Base-by-base conservation (phyloP, 1,284 basidiomycete genomes). In the Inonotus obliquus region DNA sequence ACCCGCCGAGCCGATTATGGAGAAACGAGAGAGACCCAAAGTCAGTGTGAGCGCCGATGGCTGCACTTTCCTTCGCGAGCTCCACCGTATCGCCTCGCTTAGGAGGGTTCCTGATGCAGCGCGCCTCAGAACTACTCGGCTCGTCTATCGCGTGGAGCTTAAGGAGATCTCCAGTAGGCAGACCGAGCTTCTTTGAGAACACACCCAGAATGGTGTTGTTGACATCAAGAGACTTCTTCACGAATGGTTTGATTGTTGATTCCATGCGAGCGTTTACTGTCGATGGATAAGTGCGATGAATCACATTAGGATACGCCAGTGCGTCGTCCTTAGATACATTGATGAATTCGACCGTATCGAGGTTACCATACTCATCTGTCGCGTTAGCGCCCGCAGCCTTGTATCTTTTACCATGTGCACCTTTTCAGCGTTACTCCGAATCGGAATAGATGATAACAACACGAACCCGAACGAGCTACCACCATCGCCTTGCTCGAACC, bases 271-370 rank as follows among this genome's bases (percentile, higher is more conserved):
- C 74, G 39, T 81, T 78, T 13, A 83, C 81, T 0, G 81, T 77
- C 0, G 71, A 67, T 0, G 86, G 86, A 66, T 88, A 88, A 0
- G 75, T 73, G 19, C 85, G 79, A 41, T 81, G 78, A 4, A 75
- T 76, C 27, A 77, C 72, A 1, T 71, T 65, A 0, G 86, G 85
- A 73, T 77, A 87, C 0, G 82, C 77, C 0, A 87, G 68, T 0
- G 76, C 83, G 63, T 89, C 86, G 68, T 89, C 85, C 68, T 86
- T 85, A 0, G 86, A 74, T 25, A 89, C 71, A 67, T 89, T 88
- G 63, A 89, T 75, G 72, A 87, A 88, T 67, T 89, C 85, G 13
- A 80, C 78, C 0, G 79, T 80, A 69, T 89, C 86, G 10, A 71
- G 63, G 38, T 72, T 69, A 48, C 87, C 86, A 14, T 75, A 76